These are phyloP conservation scores for Testicularia cyperi DNA, from an alignment of 1,284 basidiomycete species.

Conservation along the genomic window DNA sequence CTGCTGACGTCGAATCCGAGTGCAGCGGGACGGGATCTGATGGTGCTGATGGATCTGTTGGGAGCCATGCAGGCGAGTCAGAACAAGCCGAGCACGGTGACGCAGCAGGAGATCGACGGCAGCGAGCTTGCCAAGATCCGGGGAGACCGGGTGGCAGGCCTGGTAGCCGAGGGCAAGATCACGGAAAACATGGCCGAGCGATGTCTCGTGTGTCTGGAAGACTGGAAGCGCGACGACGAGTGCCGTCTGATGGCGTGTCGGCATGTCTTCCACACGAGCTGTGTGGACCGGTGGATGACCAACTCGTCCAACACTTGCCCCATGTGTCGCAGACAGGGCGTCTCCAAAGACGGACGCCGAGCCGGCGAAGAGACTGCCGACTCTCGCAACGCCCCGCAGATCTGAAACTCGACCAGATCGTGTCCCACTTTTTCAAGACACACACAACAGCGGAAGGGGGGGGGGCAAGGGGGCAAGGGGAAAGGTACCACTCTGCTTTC, in stretches of 20 bases:
- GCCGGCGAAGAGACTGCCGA: slow-evolving; percentile 37
- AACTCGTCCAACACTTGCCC: slow-evolving; percentile 51
- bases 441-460: too few relatives aligned
- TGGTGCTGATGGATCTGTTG: slow-evolving; percentile 57
- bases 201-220: slow-evolving; percentile 55
- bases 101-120: slow-evolving; percentile 47
- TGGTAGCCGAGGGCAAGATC: slow-evolving; percentile 31
- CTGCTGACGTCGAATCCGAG: slow-evolving; percentile 45
- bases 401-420: too few relatives aligned
- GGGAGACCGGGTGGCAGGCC: slow-evolving; percentile 26
- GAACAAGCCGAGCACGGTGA: slow-evolving; percentile 47
- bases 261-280: slow-evolving; percentile 51
- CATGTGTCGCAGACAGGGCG: slow-evolving; percentile 43
- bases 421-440: too few relatives aligned
- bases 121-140: slow-evolving; percentile 37
- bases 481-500: too few relatives aligned
- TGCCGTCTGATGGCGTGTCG: slow-evolving; percentile 47
- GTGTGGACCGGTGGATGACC: slow-evolving; percentile 51
- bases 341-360: slow-evolving; percentile 27
- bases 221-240: slow-evolving; percentile 52
- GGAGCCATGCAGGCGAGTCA: slow-evolving; percentile 50
- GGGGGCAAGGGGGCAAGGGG: too few relatives aligned
- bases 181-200: slow-evolving; percentile 55
- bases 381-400: slow-evolving; percentile 26
- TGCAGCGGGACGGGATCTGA: slow-evolving; percentile 52